Conservation (phyloP, 176 grass and related monocot genomes). For the Aegilops bicornis region DNA sequence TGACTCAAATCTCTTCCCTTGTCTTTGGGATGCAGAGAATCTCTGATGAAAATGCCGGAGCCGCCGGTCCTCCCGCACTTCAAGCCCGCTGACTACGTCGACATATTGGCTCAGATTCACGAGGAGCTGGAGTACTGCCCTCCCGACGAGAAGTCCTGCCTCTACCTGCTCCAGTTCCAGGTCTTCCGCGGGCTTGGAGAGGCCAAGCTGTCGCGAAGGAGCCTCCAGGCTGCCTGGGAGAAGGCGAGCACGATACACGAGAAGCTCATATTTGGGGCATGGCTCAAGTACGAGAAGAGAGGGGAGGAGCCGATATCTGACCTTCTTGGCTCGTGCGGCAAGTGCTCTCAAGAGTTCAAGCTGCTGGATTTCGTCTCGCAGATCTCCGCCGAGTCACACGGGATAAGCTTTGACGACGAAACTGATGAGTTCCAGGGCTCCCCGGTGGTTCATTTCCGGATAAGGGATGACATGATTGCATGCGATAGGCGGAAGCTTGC, state of each 20-base stretch:
- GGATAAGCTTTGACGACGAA: slow-evolving; percentile 23
- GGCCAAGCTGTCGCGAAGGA: slow-evolving; percentile 71
- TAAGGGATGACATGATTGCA: slow-evolving; percentile 74
- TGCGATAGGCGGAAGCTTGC: slow-evolving; percentile 87
- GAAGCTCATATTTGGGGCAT: slow-evolving; percentile 84
- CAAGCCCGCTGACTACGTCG: slow-evolving; percentile 83
- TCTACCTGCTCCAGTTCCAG: slow-evolving; percentile 89
- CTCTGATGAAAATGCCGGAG: slow-evolving; percentile 81
- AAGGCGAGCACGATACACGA: slow-evolving; percentile 85
- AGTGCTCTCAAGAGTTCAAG: slow-evolving; percentile 95
- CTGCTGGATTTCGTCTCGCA: slow-evolving; percentile 75
- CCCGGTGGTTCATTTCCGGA: slow-evolving; percentile 63
- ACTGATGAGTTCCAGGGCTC: slow-evolving; percentile 41
- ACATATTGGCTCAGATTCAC: slow-evolving; percentile 81
- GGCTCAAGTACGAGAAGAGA: slow-evolving; percentile 96
- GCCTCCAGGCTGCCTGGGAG: slow-evolving; percentile 89
- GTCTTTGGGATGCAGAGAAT: slow-evolving; percentile 63
- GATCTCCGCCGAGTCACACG: slow-evolving; percentile 45
- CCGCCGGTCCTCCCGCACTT: slow-evolving; percentile 64
- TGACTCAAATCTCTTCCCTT: not conserved
- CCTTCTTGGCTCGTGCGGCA: slow-evolving; percentile 77
- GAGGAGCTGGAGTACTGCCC: slow-evolving; percentile 89
- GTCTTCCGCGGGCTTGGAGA: slow-evolving; percentile 84
- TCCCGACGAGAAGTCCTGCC: slow-evolving; percentile 55
- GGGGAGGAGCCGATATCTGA: slow-evolving; percentile 80